phyloP scores from a whole-genome alignment of 1,284 basidiomycete genomes.

The Heterobasidion occidentale region DNA sequence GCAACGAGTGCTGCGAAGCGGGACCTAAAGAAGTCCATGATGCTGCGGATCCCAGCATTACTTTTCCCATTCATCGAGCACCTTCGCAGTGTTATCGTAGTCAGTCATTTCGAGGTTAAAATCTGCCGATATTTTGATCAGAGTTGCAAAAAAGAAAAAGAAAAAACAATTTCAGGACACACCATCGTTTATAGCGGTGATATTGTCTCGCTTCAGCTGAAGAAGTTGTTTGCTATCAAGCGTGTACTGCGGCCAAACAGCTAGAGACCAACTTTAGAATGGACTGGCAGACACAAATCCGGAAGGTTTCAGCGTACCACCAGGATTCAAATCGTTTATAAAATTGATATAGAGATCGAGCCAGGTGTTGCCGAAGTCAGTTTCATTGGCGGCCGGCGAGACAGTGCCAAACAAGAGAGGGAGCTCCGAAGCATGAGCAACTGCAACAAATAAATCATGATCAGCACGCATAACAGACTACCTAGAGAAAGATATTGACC shows the following conservation, averaged over 20 bases:
- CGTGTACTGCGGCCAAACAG: constrained; percentile 35
- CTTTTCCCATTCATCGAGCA: constrained; percentile 42
- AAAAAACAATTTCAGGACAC: constrained; percentile 10
- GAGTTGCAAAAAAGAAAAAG: neutral
- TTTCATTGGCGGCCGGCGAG: constrained; percentile 28
- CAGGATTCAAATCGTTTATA: constrained; percentile 42
- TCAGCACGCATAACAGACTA: neutral
- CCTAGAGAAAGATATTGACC: constrained; percentile 17
- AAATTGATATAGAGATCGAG: constrained; percentile 48
- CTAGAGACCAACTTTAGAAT: constrained; percentile 16
- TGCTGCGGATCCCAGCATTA: constrained; percentile 2
- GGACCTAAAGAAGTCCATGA: neutral
- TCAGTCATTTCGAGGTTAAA: constrained; percentile 32
- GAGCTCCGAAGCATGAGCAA: constrained; percentile 44
- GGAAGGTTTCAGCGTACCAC: constrained; percentile 24
- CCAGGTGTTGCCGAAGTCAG: constrained; percentile 36
- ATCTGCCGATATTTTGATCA: constrained; percentile 21
- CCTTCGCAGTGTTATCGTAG: constrained; percentile 32
- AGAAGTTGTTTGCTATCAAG: constrained; percentile 27
- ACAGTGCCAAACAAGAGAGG: constrained; percentile 38
- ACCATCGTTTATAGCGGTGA: constrained; percentile 44
- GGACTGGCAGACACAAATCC: neutral
- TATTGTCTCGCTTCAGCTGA: constrained; percentile 40
- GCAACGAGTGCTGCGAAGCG: neutral
- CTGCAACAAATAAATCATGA: constrained; percentile 21